Evolutionary conservation across 1,284 basidiomycete species (phyloP).

Genomic region (Cutaneotrichosporon cavernicola): DNA sequence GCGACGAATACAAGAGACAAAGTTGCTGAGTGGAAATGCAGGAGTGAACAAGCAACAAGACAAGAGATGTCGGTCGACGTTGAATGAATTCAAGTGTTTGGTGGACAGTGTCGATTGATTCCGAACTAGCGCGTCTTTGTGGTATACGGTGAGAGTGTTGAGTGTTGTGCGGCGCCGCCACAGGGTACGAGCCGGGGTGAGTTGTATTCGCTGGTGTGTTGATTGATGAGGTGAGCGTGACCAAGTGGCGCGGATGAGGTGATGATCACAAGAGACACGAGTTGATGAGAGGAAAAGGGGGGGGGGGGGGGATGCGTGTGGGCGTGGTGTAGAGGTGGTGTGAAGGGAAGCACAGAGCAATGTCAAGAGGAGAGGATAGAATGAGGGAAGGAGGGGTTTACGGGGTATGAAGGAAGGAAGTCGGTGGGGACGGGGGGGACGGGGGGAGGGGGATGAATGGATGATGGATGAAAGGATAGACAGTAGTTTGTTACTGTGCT

Average conservation of each 20-base stretch:
- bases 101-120: background rate
- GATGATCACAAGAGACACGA: background rate
- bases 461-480: constrained; percentile 8
- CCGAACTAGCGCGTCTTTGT: background rate
- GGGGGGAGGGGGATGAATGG: constrained; percentile 7
- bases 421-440: too few species aligned
- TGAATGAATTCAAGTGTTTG: background rate
- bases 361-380: constrained; percentile 4
- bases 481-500: background rate
- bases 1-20: background rate
- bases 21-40: background rate
- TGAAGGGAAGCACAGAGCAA: background rate
- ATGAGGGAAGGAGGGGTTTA: background rate
- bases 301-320: background rate
- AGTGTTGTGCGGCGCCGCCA: background rate
- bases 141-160: too few species aligned
- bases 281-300: background rate
- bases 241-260: background rate
- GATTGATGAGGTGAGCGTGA: constrained; percentile 6
- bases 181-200: background rate
- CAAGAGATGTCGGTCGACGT: background rate
- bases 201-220: background rate
- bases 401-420: background rate
- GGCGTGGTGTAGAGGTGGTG: background rate
- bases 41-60: background rate